Evolutionary conservation across 768 basidiomycete genomes (phyloP).

Genomic region (Kondoa malvinella): DNA sequence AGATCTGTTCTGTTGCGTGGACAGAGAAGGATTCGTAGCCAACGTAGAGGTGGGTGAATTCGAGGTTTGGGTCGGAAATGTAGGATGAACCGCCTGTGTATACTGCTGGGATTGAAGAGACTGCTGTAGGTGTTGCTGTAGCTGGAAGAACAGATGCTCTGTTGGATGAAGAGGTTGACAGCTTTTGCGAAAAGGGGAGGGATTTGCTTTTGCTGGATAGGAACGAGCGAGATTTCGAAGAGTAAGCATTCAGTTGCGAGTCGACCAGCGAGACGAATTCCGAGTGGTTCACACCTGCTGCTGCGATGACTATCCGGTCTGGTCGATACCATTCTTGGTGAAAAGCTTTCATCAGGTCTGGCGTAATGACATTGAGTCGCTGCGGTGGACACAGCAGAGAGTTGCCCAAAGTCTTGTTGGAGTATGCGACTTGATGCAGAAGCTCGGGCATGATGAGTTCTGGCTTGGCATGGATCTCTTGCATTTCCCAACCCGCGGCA

Average conservation of each 20-base stretch:
- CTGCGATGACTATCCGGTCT: slow-evolving; percentile 87
- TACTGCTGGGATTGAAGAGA: slow-evolving; percentile 31
- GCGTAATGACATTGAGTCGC: slow-evolving; percentile 51
- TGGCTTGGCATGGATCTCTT: slow-evolving; percentile 72
- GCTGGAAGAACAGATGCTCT: not conserved
- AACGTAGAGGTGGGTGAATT: slow-evolving; percentile 85
- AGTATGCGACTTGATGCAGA: slow-evolving; percentile 71
- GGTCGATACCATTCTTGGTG: slow-evolving; percentile 75
- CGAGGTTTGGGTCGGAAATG: slow-evolving; percentile 43
- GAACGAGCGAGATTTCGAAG: slow-evolving; percentile 15
- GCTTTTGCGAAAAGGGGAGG: not conserved
- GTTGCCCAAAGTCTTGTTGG: slow-evolving; percentile 64
- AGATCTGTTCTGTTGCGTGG: slow-evolving; percentile 69
- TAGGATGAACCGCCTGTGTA: slow-evolving; percentile 77
- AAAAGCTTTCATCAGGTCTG: slow-evolving; percentile 44
- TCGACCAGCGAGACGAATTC: slow-evolving; percentile 70
- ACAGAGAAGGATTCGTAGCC: slow-evolving; percentile 83
- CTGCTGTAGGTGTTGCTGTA: slow-evolving; percentile 22
- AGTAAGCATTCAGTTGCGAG: slow-evolving; percentile 56
- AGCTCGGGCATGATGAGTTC: slow-evolving; percentile 86
- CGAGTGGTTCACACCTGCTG: slow-evolving; percentile 78
- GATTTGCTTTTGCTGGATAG: not conserved
- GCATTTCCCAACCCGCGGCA: slow-evolving; percentile 74
- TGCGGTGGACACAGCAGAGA: slow-evolving; percentile 74
- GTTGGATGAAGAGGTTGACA: slow-evolving; percentile 2